Conservation (phyloP, 2,329 filamentous ascomycete species). For the Boeremia lycopersici region DNA sequence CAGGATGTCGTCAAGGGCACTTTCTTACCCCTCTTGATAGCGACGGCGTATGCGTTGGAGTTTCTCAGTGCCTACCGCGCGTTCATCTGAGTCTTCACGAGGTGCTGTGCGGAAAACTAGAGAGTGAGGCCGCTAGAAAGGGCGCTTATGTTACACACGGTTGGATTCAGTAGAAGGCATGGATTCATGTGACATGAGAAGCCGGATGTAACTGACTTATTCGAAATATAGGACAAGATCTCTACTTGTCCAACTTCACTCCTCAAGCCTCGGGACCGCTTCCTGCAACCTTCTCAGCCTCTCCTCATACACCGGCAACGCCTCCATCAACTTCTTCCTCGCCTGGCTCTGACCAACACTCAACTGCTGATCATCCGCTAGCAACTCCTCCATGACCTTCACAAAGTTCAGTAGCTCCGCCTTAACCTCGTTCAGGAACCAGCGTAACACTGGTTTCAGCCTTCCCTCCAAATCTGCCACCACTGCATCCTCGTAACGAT, state of each 20-base stretch:
- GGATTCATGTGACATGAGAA: no score
- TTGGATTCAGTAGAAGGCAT: no score
- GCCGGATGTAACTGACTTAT: no score
- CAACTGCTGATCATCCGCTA: slow-evolving; percentile 10
- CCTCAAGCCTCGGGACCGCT: background rate
- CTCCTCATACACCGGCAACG: slow-evolving; percentile 3
- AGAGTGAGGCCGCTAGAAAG: no score
- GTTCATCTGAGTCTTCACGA: no score
- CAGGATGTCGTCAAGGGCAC: no score
- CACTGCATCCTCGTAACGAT: slow-evolving; percentile 10
- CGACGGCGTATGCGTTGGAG: no score
- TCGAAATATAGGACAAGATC: background rate
- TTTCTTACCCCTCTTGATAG: no score
- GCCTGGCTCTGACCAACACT: slow-evolving; percentile 6
- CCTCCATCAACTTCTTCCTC: slow-evolving; percentile 6
- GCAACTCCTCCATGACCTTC: slow-evolving; percentile 10
- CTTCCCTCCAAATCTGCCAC: slow-evolving; percentile 1
- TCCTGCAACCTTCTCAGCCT: slow-evolving; percentile 3
- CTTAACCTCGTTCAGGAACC: slow-evolving; percentile 14
- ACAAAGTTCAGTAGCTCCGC: slow-evolving; percentile 13
- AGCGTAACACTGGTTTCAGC: slow-evolving; percentile 6
- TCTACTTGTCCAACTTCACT: background rate
- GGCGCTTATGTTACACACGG: no score
- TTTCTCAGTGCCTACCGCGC: no score
- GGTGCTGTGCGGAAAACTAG: no score